Conservation (phyloP, 2,329 filamentous ascomycete species). For the Emmonsia crescens region DNA sequence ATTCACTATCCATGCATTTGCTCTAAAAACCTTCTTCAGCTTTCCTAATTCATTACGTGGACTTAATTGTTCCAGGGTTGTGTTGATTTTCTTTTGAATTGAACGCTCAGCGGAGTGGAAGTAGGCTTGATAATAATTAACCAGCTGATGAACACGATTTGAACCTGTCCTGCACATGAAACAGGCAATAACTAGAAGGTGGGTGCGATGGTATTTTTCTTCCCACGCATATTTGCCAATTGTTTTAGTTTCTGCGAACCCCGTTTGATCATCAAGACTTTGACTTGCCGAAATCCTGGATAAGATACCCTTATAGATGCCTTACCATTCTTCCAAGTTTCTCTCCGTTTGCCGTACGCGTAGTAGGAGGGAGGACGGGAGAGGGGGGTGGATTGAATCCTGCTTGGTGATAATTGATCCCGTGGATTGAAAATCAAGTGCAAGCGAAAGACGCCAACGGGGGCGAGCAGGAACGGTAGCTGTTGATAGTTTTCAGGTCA, state of each 20-base stretch:
- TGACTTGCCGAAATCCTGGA: neutral
- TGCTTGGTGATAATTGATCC: neutral
- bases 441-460: neutral
- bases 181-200: neutral
- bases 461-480: no score
- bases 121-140: no score
- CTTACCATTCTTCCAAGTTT: neutral
- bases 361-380: no score
- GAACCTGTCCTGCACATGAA: no score
- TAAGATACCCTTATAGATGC: neutral
- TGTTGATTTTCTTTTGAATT: no score
- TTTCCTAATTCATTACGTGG: neutral
- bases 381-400: neutral
- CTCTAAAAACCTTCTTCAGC: neutral
- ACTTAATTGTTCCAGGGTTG: neutral
- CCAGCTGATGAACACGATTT: no score
- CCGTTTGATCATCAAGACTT: neutral
- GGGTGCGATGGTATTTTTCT: neutral
- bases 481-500: no score
- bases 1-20: neutral
- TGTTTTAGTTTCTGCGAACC: no score
- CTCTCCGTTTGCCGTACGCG: neutral
- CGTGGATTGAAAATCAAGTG: neutral
- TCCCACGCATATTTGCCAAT: neutral
- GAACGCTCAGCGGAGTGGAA: no score